phyloP scores from a whole-genome alignment of 2,329 filamentous ascomycete species.

The Fusarium ramigenum region DNA sequence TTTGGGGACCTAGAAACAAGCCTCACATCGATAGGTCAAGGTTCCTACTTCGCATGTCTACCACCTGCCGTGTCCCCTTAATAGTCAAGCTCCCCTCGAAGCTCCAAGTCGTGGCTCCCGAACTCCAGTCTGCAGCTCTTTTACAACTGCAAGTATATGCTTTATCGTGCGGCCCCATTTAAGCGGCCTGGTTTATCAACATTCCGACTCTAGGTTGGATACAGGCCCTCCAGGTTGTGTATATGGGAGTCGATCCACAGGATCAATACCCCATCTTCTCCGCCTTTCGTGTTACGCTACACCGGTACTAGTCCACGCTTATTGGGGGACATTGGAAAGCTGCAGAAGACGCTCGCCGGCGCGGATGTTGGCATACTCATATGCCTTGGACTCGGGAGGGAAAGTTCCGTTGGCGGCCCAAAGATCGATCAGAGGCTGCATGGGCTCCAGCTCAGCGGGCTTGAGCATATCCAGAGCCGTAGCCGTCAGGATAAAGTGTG shows the following conservation, averaged over 20 bases:
- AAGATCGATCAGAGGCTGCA: constrained; percentile 92
- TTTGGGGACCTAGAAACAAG: constrained; percentile 23
- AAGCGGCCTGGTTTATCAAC: constrained; percentile 7
- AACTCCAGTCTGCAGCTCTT: constrained; percentile 39
- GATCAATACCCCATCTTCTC: constrained; percentile 21
- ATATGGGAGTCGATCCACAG: constrained; percentile 20
- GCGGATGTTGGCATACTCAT: constrained; percentile 70
- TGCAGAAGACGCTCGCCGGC: constrained; percentile 69
- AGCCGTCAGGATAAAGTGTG: constrained; percentile 82
- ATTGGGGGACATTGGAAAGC: constrained; percentile 50
- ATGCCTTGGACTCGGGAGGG: constrained; percentile 76
- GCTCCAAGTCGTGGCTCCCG: constrained; percentile 25
- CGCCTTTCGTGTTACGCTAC: constrained; percentile 21
- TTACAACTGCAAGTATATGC: constrained; percentile 36
- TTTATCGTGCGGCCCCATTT: constrained; percentile 4
- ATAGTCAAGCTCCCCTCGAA: constrained; percentile 25
- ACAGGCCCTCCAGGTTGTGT: constrained; percentile 35
- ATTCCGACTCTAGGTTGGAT: constrained; percentile 18
- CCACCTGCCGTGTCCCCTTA: constrained; percentile 16
- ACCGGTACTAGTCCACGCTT: constrained; percentile 17
- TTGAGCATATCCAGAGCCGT: constrained; percentile 85
- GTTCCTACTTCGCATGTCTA: constrained; percentile 4
- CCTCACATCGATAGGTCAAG: constrained; percentile 30
- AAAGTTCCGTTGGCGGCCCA: constrained; percentile 92
- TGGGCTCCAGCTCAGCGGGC: constrained; percentile 91